These are phyloP conservation scores for Ganoderma sp. DNA, from an alignment of 1,284 basidiomycete genomes.

Conservation along the genomic window DNA sequence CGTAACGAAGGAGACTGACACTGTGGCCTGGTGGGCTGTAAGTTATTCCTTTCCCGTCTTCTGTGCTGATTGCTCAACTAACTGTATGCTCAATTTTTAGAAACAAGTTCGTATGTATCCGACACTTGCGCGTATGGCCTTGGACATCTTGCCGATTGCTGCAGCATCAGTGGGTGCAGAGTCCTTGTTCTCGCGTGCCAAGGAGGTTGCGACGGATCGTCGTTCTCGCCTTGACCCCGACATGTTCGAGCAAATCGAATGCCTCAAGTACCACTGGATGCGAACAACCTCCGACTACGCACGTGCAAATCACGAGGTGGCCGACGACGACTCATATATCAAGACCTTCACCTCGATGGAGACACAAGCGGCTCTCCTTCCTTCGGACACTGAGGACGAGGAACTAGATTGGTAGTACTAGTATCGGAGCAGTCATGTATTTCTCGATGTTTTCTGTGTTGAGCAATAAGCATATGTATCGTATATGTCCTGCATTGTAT, in stretches of 20 bases:
- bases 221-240: neutral
- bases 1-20: no score
- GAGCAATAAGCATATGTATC: neutral
- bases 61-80: no score
- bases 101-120: neutral
- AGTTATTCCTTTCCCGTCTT: no score
- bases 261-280: neutral
- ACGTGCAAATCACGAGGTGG: neutral
- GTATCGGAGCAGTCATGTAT: no score
- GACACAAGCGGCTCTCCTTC: neutral
- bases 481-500: neutral
- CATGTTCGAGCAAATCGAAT: conserved; percentile 20
- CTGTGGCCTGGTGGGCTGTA: no score
- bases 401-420: neutral
- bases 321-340: neutral
- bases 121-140: conserved; percentile 4
- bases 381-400: neutral
- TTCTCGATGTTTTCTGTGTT: neutral
- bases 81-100: no score
- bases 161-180: neutral
- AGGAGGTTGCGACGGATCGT: neutral
- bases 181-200: conserved; percentile 7
- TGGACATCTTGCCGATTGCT: conserved; percentile 7
- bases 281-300: neutral
- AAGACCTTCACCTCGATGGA: neutral